Conservation (phyloP, 1,284 basidiomycete species). For the Anthracocystis setariae region DNA sequence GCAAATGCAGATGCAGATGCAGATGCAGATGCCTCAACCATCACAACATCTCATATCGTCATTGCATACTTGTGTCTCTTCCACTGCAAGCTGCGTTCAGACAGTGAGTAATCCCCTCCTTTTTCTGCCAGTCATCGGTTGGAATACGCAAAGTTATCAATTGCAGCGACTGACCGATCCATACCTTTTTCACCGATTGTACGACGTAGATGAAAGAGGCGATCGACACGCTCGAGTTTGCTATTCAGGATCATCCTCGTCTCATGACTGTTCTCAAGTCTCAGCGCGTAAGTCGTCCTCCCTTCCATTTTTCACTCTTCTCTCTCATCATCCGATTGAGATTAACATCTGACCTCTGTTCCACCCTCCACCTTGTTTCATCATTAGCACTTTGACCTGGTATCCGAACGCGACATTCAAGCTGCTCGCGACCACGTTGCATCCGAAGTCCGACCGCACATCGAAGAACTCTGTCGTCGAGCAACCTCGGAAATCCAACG, state of each 20-base stretch:
- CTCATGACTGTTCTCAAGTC: constrained; percentile 47
- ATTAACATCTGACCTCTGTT: no score
- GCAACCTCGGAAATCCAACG: constrained; percentile 34
- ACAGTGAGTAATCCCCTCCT: constrained; percentile 15
- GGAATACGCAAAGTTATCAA: neutral
- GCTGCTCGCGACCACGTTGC: constrained; percentile 37
- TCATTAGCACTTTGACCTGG: constrained; percentile 41
- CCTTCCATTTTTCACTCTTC: neutral
- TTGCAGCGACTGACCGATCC: no score
- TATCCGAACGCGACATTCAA: constrained; percentile 40
- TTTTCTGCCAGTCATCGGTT: neutral
- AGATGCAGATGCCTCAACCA: constrained; percentile 33
- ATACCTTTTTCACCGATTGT: no score
- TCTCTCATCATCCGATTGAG: neutral
- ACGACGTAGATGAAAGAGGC: constrained; percentile 34
- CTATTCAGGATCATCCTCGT: constrained; percentile 44
- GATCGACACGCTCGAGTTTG: constrained; percentile 35
- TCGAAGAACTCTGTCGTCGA: constrained; percentile 39
- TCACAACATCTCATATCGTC: constrained; percentile 38
- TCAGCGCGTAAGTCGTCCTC: constrained; percentile 23
- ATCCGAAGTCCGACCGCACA: constrained; percentile 40
- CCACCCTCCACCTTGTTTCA: neutral
- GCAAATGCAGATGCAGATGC: constrained; percentile 30
- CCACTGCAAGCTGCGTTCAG: constrained; percentile 34
- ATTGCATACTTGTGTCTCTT: constrained; percentile 35